Conservation (phyloP, 495 filamentous ascomycete species). For the Penicillium antarcticum region DNA sequence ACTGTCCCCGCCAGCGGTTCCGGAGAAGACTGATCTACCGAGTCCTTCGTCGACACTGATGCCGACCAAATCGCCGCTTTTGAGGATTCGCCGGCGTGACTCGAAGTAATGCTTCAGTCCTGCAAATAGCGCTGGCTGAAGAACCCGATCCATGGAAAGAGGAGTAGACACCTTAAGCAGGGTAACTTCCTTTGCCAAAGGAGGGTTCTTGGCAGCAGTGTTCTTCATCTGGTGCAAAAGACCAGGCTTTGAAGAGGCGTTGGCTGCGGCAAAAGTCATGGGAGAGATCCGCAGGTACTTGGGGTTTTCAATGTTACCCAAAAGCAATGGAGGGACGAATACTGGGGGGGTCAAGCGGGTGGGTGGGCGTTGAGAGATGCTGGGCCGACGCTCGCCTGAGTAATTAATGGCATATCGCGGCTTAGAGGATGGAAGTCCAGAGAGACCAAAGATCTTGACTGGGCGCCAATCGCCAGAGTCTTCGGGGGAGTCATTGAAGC, state of each 20-base stretch:
- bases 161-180: conserved; percentile 89
- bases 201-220: conserved; percentile 60
- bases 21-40: conserved; percentile 69
- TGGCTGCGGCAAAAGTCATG: conserved; percentile 47
- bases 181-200: conserved; percentile 85
- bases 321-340: conserved; percentile 79
- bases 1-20: conserved; percentile 50
- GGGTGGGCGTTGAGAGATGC: conserved; percentile 46
- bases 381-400: conserved; percentile 45
- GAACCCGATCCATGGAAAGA: conserved; percentile 73
- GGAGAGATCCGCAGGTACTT: conserved; percentile 71
- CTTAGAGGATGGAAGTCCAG: conserved; percentile 57
- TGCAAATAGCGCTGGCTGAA: conserved; percentile 79
- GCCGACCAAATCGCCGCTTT: conserved; percentile 80
- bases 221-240: conserved; percentile 45
- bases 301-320: conserved; percentile 75
- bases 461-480: conserved; percentile 64
- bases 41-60: conserved; percentile 81
- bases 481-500: conserved; percentile 44
- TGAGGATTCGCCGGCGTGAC: conserved; percentile 69
- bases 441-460: conserved; percentile 81
- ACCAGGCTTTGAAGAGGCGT: conserved; percentile 30
- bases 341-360: conserved; percentile 52
- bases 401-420: conserved; percentile 52
- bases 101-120: conserved; percentile 86